These are phyloP conservation scores for Chlamydomonas urium DNA, from an alignment of 139 green algal species.

Conservation along the genomic window DNA sequence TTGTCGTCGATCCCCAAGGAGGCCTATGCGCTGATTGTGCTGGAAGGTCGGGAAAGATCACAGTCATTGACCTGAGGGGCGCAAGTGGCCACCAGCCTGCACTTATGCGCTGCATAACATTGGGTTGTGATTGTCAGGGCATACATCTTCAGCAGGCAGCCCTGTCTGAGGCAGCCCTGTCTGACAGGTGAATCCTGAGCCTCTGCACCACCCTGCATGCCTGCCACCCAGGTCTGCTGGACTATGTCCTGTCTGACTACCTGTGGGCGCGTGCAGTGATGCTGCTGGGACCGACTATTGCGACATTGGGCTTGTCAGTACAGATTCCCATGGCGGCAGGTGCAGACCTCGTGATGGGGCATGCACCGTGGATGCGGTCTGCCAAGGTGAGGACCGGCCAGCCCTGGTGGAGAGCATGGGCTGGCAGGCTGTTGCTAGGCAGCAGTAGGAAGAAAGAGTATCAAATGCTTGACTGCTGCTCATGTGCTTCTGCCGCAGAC, in stretches of 20 bases:
- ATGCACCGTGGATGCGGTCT: slow-evolving; percentile 46
- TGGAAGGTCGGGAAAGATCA: slow-evolving; percentile 34
- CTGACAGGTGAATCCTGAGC: background rate
- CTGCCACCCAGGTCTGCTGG: slow-evolving; percentile 68
- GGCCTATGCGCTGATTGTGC: slow-evolving; percentile 41
- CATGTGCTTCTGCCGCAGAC: slow-evolving; percentile 7
- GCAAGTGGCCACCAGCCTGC: background rate
- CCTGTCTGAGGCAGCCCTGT: background rate
- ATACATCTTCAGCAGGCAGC: too few species aligned
- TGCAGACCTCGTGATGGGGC: slow-evolving; percentile 35
- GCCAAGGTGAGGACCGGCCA: background rate
- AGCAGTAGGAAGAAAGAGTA: background rate
- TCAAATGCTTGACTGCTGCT: background rate
- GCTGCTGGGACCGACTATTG: slow-evolving; percentile 83
- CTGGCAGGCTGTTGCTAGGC: background rate
- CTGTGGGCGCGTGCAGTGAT: slow-evolving; percentile 93
- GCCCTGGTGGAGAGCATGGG: background rate
- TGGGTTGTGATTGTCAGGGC: too few species aligned
- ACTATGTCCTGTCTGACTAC: slow-evolving; percentile 95
- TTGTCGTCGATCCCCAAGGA: slow-evolving; percentile 21
- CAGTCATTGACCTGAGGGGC: background rate
- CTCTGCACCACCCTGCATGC: background rate
- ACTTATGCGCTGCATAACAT: background rate
- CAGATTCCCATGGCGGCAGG: slow-evolving; percentile 75
- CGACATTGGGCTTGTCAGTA: slow-evolving; percentile 78